Percentiles rank a stretch among this genome's conserved stretches.
phyloP scores from a whole-genome alignment of 2,329 filamentous ascomycete species.

The Colletotrichum caudatum region DNA sequence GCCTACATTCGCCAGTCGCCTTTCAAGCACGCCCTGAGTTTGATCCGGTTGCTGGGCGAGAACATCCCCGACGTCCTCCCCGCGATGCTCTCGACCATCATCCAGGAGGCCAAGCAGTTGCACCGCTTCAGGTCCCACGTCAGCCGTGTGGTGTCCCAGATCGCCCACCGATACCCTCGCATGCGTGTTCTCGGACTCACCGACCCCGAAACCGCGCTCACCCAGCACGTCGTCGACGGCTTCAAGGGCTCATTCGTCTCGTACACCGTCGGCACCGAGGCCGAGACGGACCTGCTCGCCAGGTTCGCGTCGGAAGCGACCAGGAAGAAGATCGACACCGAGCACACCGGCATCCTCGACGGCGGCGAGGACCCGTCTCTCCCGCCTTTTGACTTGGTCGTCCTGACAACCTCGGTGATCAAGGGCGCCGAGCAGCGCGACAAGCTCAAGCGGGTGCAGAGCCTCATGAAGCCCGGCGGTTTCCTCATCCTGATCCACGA shows the following conservation, averaged over 20 bases:
- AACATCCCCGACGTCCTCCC: constrained; percentile 46
- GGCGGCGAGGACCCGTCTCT: constrained; percentile 48
- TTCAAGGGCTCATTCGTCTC: constrained; percentile 52
- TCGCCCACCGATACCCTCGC: constrained; percentile 40
- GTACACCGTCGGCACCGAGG: constrained; percentile 51
- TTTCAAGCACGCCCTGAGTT: constrained; percentile 47
- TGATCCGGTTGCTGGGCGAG: constrained; percentile 47
- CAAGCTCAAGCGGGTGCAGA: constrained; percentile 45
- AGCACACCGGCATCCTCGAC: constrained; percentile 48
- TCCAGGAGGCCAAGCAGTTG: constrained; percentile 50
- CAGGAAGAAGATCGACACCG: constrained; percentile 40
- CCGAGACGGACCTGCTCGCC: constrained; percentile 42
- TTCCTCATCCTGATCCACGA: constrained; percentile 47
- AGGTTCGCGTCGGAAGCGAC: constrained; percentile 46
- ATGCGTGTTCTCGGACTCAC: constrained; percentile 50
- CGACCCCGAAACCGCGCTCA: constrained; percentile 53
- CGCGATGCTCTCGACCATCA: constrained; percentile 43
- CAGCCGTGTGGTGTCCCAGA: constrained; percentile 36
- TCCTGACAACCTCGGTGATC: constrained; percentile 49
- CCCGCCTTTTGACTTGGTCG: constrained; percentile 46
- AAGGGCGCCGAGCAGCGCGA: constrained; percentile 47
- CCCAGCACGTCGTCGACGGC: constrained; percentile 53
- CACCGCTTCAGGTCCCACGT: constrained; percentile 48
- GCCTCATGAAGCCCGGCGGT: constrained; percentile 50
- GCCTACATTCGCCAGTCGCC: constrained; percentile 50